phyloP scores from a whole-genome alignment of 2,329 filamentous ascomycete genomes.

The Penicillium sp. region DNA sequence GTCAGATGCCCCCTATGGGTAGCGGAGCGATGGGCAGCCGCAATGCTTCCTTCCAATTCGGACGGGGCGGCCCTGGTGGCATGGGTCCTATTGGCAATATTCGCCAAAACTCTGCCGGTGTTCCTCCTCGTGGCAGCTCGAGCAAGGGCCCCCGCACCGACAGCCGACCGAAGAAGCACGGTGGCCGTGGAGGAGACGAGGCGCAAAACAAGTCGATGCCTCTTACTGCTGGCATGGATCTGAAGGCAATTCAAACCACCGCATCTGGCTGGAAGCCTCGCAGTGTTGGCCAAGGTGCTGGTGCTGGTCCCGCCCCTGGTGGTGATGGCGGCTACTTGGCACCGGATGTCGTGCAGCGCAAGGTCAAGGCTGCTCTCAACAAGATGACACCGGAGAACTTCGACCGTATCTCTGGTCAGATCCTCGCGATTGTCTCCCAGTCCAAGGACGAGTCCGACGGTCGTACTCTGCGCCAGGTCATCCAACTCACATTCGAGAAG shows the following conservation, averaged over 20 bases:
- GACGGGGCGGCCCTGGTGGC: conserved; percentile 55
- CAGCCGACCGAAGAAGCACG: conserved; percentile 45
- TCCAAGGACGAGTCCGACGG: conserved; percentile 95
- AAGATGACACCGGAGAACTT: conserved; percentile 99
- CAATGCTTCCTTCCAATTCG: conserved; percentile 49
- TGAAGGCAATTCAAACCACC: conserved; percentile 74
- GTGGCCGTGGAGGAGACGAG: conserved; percentile 60
- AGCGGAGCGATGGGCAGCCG: conserved; percentile 62
- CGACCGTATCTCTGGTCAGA: conserved; percentile 89
- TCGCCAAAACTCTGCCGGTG: neutral
- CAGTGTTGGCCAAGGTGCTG: conserved; percentile 55
- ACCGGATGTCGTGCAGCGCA: conserved; percentile 91
- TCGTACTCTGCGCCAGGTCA: conserved; percentile 92
- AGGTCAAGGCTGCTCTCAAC: conserved; percentile 97
- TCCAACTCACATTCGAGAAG: conserved; percentile 98
- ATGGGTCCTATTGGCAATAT: conserved; percentile 46
- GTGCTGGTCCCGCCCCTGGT: conserved; percentile 49
- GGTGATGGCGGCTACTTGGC: conserved; percentile 63
- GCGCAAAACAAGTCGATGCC: conserved; percentile 85
- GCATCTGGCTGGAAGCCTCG: conserved; percentile 85
- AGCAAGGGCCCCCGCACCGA: conserved; percentile 47
- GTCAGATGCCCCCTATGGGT: conserved; percentile 64
- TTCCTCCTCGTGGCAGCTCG: conserved; percentile 64
- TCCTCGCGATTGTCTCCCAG: conserved; percentile 86
- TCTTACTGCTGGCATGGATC: conserved; percentile 75